Evolutionary conservation across 495 filamentous ascomycete genomes (phyloP).

Genomic region (Penicillium daleae): DNA sequence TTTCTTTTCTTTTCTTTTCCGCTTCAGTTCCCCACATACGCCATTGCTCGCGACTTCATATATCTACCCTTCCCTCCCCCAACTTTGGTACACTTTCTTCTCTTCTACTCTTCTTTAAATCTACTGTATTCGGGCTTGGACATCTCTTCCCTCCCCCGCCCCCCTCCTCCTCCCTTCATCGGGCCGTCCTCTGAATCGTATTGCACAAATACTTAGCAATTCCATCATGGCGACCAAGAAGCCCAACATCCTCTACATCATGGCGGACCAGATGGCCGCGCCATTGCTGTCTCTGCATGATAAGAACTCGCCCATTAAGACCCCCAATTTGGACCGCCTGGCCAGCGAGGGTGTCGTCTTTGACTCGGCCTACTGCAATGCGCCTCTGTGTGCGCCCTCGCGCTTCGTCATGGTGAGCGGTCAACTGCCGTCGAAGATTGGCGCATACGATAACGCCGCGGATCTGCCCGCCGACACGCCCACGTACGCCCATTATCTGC

Average conservation of each 20-base stretch:
- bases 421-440: conserved; percentile 83
- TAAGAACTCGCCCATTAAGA: conserved; percentile 77
- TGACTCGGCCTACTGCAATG: conserved; percentile 86
- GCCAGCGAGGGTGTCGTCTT: conserved; percentile 80
- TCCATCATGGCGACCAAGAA: conserved; percentile 53
- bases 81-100: background rate
- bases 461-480: conserved; percentile 74
- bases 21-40: conserved; percentile 26
- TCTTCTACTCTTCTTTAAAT: background rate
- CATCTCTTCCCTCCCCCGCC: background rate
- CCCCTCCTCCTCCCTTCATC: background rate
- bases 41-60: conserved; percentile 17
- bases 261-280: conserved; percentile 91
- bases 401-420: conserved; percentile 89
- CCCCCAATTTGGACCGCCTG: conserved; percentile 81
- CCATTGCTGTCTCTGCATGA: conserved; percentile 84
- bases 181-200: background rate
- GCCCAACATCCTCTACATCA: conserved; percentile 84
- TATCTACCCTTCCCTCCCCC: conserved; percentile 17
- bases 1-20: conserved; percentile 15
- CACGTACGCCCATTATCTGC: conserved; percentile 87
- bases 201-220: conserved; percentile 17
- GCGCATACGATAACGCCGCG: conserved; percentile 84
- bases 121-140: conserved; percentile 5
- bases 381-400: conserved; percentile 85